Evolutionary conservation across 164 flowering plant genomes (phyloP), one percentile per base, ranked within the genome.

Genomic region (Vitis labrusca): DNA sequence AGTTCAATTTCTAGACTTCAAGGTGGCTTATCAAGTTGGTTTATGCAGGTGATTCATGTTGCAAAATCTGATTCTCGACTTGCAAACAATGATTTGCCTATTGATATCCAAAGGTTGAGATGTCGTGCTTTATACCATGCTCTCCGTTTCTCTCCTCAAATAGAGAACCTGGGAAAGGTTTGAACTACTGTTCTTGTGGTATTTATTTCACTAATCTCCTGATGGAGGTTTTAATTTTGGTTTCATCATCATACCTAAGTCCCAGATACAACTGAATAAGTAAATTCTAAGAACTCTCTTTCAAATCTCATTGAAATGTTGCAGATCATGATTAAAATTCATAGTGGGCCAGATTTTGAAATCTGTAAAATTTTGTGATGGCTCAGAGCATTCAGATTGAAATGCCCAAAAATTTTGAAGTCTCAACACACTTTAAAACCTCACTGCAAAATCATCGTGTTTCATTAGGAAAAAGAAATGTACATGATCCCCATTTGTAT

Each of bases 41-140:
- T 64, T 65, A 0, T 71, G 72, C 85, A 95, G 99, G 91, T 95
- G 7, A 82, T 95, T 77, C 91, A 91, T 75, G 97, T 93, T 69
- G 88, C 95, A 50, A 95, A 95, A 80, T 90, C 98, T 63, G 99
- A 95, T 88, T 91, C 99, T 19, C 85, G 98, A 61, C 86, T 95
- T 65, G 88, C 98, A 71, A 95, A 95, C 81, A 95, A 89, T 83
- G 90, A 89, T 72, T 84, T 95, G 67, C 97, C 99, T 71, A 83
- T 91, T 72, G 94, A 95, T 83, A 87, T 93, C 59, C 99, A 95
- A 81, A 84, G 92, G 73, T 81, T 95, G 83, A 87, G 99, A 62
- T 95, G 99, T 59, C 97, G 98, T 77, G 88, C 97, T 58, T 65
- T 93, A 12, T 95, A 93, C 84, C 65, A 86, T 66, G 93, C 97